These are phyloP conservation scores for Borovskyia barvae DNA, from an alignment of 208 protist species.

Conservation along the genomic window DNA sequence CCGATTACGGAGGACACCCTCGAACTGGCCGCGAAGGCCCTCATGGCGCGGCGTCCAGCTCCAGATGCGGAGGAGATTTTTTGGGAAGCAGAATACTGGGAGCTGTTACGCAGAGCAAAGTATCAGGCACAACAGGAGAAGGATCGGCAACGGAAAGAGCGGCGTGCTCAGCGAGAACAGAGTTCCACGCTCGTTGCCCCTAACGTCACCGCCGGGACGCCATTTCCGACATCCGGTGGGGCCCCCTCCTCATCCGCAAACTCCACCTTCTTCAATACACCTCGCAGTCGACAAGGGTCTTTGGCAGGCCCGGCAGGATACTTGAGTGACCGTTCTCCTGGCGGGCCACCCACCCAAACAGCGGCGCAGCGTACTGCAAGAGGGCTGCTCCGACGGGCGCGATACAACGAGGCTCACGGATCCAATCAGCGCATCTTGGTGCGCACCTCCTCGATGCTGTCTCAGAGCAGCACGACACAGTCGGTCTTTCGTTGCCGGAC, in stretches of 20 bases:
- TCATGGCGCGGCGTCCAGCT: slow-evolving; percentile 32
- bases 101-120: slow-evolving; percentile 23
- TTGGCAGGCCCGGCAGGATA: slow-evolving; percentile 8
- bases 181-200: slow-evolving; percentile 6
- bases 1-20: slow-evolving; percentile 34
- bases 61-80: slow-evolving; percentile 54
- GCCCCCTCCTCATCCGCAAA: slow-evolving; percentile 17
- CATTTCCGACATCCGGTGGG: neutral
- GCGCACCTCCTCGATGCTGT: slow-evolving; percentile 14
- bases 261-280: slow-evolving; percentile 22
- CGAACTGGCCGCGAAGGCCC: slow-evolving; percentile 44
- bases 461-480: slow-evolving; percentile 20
- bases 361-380: slow-evolving; percentile 43
- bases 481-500: slow-evolving; percentile 16
- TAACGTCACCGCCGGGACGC: slow-evolving; percentile 7
- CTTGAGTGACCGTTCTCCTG: slow-evolving; percentile 5
- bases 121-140: slow-evolving; percentile 20
- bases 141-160: slow-evolving; percentile 6
- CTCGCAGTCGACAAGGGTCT: slow-evolving; percentile 27
- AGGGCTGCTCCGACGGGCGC: slow-evolving; percentile 43
- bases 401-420: slow-evolving; percentile 43
- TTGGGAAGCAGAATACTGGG: slow-evolving; percentile 69
- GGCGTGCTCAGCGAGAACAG: neutral
- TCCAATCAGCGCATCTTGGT: slow-evolving; percentile 1
- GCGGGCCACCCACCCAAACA: slow-evolving; percentile 10